Base-by-base conservation (phyloP, 164 flowering plant species). In the Malania oleifera region DNA sequence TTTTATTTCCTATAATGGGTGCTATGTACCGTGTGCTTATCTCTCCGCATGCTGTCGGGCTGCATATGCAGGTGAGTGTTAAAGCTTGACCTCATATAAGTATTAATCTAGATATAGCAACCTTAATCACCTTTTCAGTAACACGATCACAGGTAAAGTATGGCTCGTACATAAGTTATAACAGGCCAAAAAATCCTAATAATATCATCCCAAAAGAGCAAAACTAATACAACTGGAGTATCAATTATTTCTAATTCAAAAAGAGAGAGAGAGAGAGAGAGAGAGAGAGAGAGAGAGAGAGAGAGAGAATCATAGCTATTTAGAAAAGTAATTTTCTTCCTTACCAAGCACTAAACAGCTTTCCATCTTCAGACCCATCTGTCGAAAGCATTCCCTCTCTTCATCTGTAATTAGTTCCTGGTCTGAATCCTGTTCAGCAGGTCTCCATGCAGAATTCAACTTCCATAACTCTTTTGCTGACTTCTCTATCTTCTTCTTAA, bases 301-400 rank as follows among this genome's bases (percentile, higher is more conserved):
- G 27, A 53, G 1, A 34, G 49, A 34, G 34, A 53, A 17, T 11
- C 7, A 14, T n/a, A 38, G 20, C 20, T 23, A 62, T 13, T 13
- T 27, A 19, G 37, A 54, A 48, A 38, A 24, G 15, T 18, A 0
- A 52, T 26, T 23, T 2, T 24, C n/a, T 63, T 54, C 43, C 75
- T 75, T 67, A 89, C 98, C 98, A 64, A 92, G 95, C 37, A 85
- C 78, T 65, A 92, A 73, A 61, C 58, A 57, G 61, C 77, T 70
- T 18, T 63, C 67, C 80, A 78, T 77, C 79, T 78, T 92, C 60
- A 79, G 53, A 48, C 83, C 95, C 12, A 87, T 77, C 75, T 77
- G 78, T 45, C 75, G 57, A 17, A 87, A 75, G 59, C 82, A 82
- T 65, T 69, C 78, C 65, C 82, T 82, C 70, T 92, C 98, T 71